Percentiles rank a stretch among this genome's conserved stretches.
phyloP scores from a whole-genome alignment of 2,329 filamentous ascomycete genomes.

The Xenosphaeropsis pyriputrescens region DNA sequence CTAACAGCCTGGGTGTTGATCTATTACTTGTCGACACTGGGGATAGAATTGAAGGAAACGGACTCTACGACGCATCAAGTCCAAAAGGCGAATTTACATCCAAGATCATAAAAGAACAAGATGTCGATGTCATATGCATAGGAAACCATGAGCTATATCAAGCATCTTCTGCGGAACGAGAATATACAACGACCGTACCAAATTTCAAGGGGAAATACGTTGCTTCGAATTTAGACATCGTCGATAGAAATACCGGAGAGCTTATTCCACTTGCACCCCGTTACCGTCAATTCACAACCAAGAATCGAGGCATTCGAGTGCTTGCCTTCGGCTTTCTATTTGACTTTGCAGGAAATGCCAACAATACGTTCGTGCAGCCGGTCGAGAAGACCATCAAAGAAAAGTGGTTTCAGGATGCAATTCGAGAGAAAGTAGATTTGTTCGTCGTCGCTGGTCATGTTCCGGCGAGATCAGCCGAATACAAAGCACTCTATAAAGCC shows the following conservation, averaged over 20 bases:
- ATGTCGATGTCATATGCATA: constrained; percentile 70
- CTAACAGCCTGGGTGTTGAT: constrained; percentile 67
- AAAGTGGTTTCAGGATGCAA: constrained; percentile 76
- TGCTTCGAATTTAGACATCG: constrained; percentile 85
- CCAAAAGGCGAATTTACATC: constrained; percentile 84
- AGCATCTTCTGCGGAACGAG: constrained; percentile 58
- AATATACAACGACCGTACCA: constrained; percentile 68
- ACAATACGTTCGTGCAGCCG: constrained; percentile 74
- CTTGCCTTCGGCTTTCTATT: constrained; percentile 91
- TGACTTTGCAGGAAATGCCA: constrained; percentile 79
- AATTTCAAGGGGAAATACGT: constrained; percentile 72
- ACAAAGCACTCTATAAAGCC: constrained; percentile 59
- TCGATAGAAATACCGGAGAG: constrained; percentile 56
- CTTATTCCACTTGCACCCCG: constrained; percentile 64
- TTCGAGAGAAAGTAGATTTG: constrained; percentile 72
- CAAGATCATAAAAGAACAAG: constrained; percentile 71
- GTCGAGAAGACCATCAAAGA: constrained; percentile 73
- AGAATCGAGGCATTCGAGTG: constrained; percentile 72
- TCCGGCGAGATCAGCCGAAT: constrained; percentile 68
- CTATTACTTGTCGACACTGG: constrained; percentile 91
- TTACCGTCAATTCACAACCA: constrained; percentile 82
- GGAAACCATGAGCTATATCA: constrained; percentile 96
- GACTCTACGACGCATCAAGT: constrained; percentile 76
- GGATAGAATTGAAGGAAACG: constrained; percentile 86
- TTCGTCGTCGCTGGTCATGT: constrained; percentile 83